phyloP scores from a whole-genome alignment of 441 rosid genomes.

The Gossypium lobatum region DNA sequence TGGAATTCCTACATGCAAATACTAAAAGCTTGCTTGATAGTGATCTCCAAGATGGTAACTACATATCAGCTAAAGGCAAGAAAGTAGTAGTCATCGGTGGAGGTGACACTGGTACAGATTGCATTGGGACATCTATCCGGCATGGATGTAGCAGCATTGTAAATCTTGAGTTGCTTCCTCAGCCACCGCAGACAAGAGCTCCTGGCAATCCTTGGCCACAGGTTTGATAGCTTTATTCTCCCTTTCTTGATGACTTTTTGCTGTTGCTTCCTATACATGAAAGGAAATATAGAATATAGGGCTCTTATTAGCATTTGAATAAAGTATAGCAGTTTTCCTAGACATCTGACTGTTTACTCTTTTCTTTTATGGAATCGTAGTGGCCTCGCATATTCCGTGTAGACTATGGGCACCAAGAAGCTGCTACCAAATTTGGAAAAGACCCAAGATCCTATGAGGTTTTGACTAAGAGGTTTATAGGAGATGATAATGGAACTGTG shows the following conservation, averaged over 20 bases:
- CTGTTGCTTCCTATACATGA: not conserved
- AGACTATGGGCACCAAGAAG: conserved; percentile 99
- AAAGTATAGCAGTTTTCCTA: not conserved
- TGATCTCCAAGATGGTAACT: conserved; percentile 71
- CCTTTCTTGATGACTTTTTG: not conserved
- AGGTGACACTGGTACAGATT: conserved; percentile 99
- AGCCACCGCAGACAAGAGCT: conserved; percentile 83
- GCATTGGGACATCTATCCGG: conserved; percentile 96
- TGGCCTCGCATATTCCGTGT: conserved; percentile 97
- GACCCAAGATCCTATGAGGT: conserved; percentile 97
- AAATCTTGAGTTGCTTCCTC: conserved; percentile 93
- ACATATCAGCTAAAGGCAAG: conserved; percentile 90
- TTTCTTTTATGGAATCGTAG: conserved; percentile 36
- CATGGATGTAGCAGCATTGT: conserved; percentile 83
- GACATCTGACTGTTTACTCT: not conserved
- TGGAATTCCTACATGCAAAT: conserved; percentile 97
- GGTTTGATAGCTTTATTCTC: conserved; percentile 36
- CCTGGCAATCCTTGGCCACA: conserved; percentile 99
- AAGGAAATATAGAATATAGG: not conserved
- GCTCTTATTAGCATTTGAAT: not conserved
- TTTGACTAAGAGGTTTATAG: conserved; percentile 84
- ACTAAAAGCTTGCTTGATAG: conserved; percentile 98
- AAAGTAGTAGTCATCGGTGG: conserved; percentile 98
- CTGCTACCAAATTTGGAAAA: conserved; percentile 76
- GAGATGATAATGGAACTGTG: conserved; percentile 76